phyloP scores from a whole-genome alignment of 2,329 filamentous ascomycete genomes.

The Fusarium coffeatum region DNA sequence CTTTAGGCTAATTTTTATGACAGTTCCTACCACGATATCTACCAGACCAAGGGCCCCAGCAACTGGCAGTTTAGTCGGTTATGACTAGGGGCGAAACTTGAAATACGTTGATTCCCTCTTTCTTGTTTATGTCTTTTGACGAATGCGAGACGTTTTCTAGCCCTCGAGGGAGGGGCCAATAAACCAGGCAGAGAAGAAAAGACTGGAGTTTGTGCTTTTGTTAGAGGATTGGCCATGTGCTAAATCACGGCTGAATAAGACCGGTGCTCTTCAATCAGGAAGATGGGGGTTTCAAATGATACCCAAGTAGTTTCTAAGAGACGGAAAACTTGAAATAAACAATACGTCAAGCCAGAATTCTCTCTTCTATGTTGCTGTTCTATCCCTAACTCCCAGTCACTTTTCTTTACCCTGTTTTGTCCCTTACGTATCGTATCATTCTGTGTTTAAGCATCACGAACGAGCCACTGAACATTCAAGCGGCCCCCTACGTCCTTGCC shows the following conservation, averaged over 20 bases:
- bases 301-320: constrained; percentile 38
- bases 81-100: constrained; percentile 9
- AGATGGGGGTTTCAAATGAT: constrained; percentile 39
- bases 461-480: constrained; percentile 56
- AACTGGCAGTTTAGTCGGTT: constrained; percentile 62
- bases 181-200: constrained; percentile 9
- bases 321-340: constrained; percentile 35
- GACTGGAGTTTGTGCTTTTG: constrained; percentile 10
- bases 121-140: constrained; percentile 34
- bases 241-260: constrained; percentile 24
- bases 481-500: constrained; percentile 46
- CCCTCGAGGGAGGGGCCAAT: constrained; percentile 28
- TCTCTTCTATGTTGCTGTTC: constrained; percentile 39
- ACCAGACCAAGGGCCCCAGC: constrained; percentile 66
- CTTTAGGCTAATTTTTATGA: background rate
- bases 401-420: constrained; percentile 21
- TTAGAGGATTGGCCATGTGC: constrained; percentile 26
- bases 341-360: constrained; percentile 15
- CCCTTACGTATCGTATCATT: background rate
- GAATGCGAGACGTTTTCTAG: constrained; percentile 23
- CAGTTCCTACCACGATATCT: constrained; percentile 71
- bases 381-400: constrained; percentile 41
- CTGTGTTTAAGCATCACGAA: constrained; percentile 43
- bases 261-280: constrained; percentile 8
- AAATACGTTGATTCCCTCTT: constrained; percentile 44